Conservation (phyloP, 1,284 basidiomycete genomes). For the Xerocomus nothofagi region DNA sequence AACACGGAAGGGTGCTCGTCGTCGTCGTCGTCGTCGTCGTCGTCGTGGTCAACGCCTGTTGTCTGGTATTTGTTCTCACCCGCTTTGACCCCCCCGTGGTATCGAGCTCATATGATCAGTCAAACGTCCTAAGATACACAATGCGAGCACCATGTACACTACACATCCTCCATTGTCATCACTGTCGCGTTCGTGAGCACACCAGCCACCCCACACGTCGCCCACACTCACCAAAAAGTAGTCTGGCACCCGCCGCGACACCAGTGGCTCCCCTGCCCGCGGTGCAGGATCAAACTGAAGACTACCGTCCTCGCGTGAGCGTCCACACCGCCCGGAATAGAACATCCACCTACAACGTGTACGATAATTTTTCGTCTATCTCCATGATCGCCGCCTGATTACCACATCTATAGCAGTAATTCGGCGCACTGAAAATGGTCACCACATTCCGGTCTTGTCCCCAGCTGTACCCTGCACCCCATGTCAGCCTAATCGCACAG, state of each 20-base stretch:
- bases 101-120: background rate
- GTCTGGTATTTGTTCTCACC: conserved; percentile 24
- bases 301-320: conserved; percentile 46
- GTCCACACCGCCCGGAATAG: conserved; percentile 9
- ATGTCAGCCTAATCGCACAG: conserved; percentile 4
- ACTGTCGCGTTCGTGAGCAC: conserved; percentile 19
- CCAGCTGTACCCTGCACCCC: conserved; percentile 80
- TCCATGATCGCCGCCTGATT: conserved; percentile 99
- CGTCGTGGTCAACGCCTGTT: conserved; percentile 17
- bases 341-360: conserved; percentile 72
- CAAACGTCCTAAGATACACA: conserved; percentile 24
- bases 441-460: conserved; percentile 99
- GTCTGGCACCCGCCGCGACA: conserved; percentile 97
- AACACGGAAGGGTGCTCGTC: conserved; percentile 5
- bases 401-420: conserved; percentile 99
- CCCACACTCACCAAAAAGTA: conserved; percentile 77
- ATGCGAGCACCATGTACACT: conserved; percentile 25
- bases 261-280: conserved; percentile 95
- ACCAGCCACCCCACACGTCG: background rate
- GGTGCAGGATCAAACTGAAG: conserved; percentile 99
- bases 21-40: conserved; percentile 19
- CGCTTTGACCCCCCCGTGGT: conserved; percentile 8
- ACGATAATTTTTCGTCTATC: conserved; percentile 98
- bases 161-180: conserved; percentile 15
- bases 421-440: conserved; percentile 98